Percentiles rank a stretch among this genome's conserved stretches.
Conservation (phyloP, 352 stramenopile genomes). For the Peronospora destructor region DNA sequence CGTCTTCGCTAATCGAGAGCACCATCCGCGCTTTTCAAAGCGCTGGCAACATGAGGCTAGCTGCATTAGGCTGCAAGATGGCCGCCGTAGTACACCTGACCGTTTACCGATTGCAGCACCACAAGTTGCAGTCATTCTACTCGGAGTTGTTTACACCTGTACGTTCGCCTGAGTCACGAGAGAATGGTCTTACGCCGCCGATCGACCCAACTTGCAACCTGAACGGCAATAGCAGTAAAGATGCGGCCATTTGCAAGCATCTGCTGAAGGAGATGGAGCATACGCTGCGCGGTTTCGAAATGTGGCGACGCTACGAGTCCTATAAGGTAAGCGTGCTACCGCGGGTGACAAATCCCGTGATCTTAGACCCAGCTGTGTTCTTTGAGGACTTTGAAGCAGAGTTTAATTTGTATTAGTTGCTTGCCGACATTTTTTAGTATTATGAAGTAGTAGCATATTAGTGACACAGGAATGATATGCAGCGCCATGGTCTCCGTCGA, state of each 20-base stretch:
- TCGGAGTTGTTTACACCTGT: constrained; percentile 73
- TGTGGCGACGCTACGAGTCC: constrained; percentile 78
- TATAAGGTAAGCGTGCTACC: constrained; percentile 65
- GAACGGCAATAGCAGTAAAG: constrained; percentile 51
- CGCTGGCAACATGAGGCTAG: constrained; percentile 49
- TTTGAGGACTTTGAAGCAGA: constrained; percentile 70
- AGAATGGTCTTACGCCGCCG: constrained; percentile 69
- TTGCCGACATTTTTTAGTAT: constrained; percentile 6
- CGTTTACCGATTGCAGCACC: constrained; percentile 76
- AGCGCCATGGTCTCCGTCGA: constrained; percentile 15
- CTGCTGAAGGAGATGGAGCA: constrained; percentile 84
- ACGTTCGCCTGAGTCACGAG: constrained; percentile 61
- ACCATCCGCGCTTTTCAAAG: constrained; percentile 61
- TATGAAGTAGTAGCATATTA: constrained; percentile 26
- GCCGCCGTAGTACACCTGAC: constrained; percentile 70
- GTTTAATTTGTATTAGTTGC: constrained; percentile 32
- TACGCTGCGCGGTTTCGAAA: constrained; percentile 78
- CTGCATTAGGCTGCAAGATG: constrained; percentile 80
- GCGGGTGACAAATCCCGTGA: constrained; percentile 64
- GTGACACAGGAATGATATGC: constrained; percentile 21
- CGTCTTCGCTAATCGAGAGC: constrained; percentile 72
- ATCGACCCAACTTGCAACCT: constrained; percentile 37
- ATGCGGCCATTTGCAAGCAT: constrained; percentile 55
- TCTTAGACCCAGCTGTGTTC: constrained; percentile 56
- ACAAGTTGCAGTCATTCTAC: constrained; percentile 72